Conservation (phyloP, 2,329 filamentous ascomycete species). For the Arachnopeziza araneosa region DNA sequence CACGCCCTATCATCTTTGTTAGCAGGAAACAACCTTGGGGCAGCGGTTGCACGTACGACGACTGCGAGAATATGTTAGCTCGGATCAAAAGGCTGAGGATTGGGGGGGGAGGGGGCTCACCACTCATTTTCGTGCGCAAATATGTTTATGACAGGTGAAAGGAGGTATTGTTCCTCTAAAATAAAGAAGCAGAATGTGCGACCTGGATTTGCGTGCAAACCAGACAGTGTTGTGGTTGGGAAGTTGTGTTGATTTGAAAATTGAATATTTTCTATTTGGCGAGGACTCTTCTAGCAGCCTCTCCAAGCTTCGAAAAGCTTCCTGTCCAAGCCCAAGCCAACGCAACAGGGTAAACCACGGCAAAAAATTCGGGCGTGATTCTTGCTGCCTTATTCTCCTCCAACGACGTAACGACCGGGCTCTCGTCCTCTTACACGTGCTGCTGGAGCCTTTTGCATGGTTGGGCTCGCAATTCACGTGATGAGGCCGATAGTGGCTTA, state of each 20-base stretch:
- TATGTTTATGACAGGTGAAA: not conserved
- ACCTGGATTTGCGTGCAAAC: not conserved
- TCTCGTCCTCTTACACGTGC: not conserved
- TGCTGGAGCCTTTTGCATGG: not conserved
- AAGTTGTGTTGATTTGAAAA: not conserved
- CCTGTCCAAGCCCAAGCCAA: not conserved
- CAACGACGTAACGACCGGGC: not conserved
- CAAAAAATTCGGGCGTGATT: not conserved
- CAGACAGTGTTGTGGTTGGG: not conserved
- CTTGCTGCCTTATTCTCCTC: not conserved
- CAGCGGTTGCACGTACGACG: not conserved
- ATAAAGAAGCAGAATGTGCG: not conserved
- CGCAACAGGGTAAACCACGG: not conserved
- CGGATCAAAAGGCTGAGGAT: not conserved
- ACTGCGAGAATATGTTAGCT: not conserved
- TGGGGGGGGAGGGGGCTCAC: not conserved
- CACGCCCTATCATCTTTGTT: constrained; percentile 23
- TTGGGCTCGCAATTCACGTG: not conserved
- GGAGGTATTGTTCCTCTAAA: not conserved
- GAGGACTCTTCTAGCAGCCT: not conserved
- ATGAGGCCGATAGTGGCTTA: not conserved
- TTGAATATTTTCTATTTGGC: not conserved
- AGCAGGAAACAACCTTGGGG: not conserved
- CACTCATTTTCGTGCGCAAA: not conserved
- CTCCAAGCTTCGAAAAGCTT: not conserved